Conservation (phyloP, 768 basidiomycete species). For the Russula griseocarnosa region DNA sequence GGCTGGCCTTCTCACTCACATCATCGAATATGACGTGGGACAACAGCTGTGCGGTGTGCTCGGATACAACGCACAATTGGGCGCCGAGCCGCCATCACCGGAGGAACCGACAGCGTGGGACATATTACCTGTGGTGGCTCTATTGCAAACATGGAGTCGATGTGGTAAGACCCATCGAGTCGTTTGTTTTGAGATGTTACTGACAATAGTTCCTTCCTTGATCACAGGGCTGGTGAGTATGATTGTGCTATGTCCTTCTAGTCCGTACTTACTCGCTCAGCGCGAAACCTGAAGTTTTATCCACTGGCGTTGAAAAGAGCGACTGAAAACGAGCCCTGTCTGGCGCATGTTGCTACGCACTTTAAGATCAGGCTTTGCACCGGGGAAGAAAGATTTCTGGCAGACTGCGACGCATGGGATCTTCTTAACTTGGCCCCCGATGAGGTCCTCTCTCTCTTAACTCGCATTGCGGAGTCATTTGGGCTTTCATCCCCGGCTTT, state of each 20-base stretch:
- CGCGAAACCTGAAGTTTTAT: conserved; percentile 48
- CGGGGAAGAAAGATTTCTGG: conserved; percentile 32
- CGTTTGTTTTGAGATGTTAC: neutral
- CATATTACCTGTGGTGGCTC: conserved; percentile 45
- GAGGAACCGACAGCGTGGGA: conserved; percentile 34
- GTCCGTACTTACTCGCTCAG: conserved; percentile 30
- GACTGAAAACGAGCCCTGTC: conserved; percentile 29
- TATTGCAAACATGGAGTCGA: conserved; percentile 47
- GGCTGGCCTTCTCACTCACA: conserved; percentile 40
- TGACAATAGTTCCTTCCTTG: conserved; percentile 6
- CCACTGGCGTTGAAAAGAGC: conserved; percentile 38
- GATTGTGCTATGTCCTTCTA: neutral
- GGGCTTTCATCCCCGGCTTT: conserved; percentile 37
- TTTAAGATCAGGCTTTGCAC: conserved; percentile 36
- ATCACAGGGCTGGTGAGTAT: conserved; percentile 20
- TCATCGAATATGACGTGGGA: conserved; percentile 41
- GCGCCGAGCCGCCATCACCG: conserved; percentile 1
- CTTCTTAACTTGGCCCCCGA: conserved; percentile 41
- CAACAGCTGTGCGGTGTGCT: conserved; percentile 41
- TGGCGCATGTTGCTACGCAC: conserved; percentile 35
- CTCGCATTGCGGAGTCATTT: conserved; percentile 36
- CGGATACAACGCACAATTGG: conserved; percentile 33
- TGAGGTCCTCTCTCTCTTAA: conserved; percentile 38
- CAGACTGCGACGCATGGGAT: conserved; percentile 38
- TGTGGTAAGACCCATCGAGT: conserved; percentile 36